Evolutionary conservation across 2,329 filamentous ascomycete genomes (phyloP), one percentile per base, ranked within the genome.

Genomic region (Neofusicoccum parvum): DNA sequence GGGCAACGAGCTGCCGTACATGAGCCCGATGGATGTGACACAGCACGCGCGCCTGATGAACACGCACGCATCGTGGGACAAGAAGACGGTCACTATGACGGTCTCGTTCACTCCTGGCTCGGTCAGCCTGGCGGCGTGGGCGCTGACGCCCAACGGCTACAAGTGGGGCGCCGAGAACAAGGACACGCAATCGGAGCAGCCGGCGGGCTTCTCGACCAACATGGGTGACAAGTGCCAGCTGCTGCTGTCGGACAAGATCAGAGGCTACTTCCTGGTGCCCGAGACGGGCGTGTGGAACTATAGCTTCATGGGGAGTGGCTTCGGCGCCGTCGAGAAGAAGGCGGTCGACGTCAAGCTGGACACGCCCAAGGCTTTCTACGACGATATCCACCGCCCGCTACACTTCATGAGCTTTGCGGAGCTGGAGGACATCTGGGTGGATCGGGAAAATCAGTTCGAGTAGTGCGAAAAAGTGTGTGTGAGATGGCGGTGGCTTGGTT

Each of bases 331-430:
- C 69, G 93, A 97, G 81, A 98, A 97, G 88, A 92, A 92, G 81
- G 86, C 89, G 3, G 87, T 97, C 49, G 91, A 93, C 72, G 94
- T 98, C 72, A 95, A 95, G 84, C 89, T 99, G 64, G 96, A 98
- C 79, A 96, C 92, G 49, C 95, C 95, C 17, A 80, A 79, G 68
- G 85, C 91, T 9, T 98, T 97, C 81, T 99, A 99, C 80, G 94
- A 91, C 75, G 93, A 94, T 72, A 86, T 93, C 72, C 96, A 99
- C 79, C 88, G 95, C 32, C 94, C 94, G 15, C 82, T 97, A 65
- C 95, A 99, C 81, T 99, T 99, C 86, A 90, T 94, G 77, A 97
- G 93, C 79, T 99, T 99, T 80, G 92, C 94, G 0, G 94, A 99
- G 82, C 80, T 99, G 76, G 95, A 99, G 81, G 94, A 99, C 79